Evolutionary conservation across 805 yeast genomes (phyloP), one percentile per base, ranked within the genome.

Genomic region (Metschnikowia cerradonensis): DNA sequence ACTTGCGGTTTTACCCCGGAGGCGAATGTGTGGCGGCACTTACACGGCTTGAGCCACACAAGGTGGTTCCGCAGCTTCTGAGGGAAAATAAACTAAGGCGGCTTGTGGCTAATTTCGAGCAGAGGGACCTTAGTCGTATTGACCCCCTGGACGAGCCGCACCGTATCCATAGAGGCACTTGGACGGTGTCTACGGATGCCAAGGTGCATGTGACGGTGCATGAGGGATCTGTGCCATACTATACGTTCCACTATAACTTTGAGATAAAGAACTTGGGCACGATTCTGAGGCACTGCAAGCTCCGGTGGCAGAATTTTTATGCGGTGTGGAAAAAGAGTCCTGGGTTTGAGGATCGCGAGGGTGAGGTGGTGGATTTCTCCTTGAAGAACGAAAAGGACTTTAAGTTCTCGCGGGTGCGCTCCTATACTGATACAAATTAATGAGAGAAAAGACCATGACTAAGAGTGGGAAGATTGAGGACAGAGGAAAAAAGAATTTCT

Each of bases 341-440:
- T 11, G 64, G 60, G 5, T 67, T 67, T 43, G 81, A 70, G 35
- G 75, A 83, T 26, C 78, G 82, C 11, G 82, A 77, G 43, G 75
- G 77, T 10, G 80, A 80, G 47, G 53, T 58, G n/a, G 59, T 65
- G 13, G 72, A 70, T 37, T 80, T 89, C 59, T 74, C 81, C 4
- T 66, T 86, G 52, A 75, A 72, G 35, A 87, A 88, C 56, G 97
- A 91, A 63, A 86, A 84, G 58, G 83, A 90, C 11, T 91, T 88
- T 67, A 81, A 78, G 58, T 91, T 90, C 62, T 83, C 87, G 53
- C 71, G 87, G 44, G 92, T 86, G 1, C 73, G 69, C 53, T 67
- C 75, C 39, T 76, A 71, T 56, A 55, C 52, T 1, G 51, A 52
- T 34, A 48, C 49, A 14, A 55, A 57, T 26, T 55, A 38, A 26